Evolutionary conservation across 108 stramenopile species (phyloP), one percentile per base, ranked within the genome.

Genomic region (Pelagomonas calceolata): DNA sequence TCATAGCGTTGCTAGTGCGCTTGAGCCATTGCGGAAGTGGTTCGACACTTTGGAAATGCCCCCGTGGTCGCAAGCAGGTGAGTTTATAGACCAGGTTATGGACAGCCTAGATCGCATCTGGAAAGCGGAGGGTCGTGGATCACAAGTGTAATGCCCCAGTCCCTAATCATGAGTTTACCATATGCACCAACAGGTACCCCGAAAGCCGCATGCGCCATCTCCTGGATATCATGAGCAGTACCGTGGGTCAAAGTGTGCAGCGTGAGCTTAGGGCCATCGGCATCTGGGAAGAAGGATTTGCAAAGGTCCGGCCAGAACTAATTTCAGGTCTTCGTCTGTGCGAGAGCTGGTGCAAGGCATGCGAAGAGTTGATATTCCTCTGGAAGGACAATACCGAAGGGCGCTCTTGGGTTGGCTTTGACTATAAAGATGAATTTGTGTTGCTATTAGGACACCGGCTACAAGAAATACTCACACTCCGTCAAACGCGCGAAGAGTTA

Each of bases 401-500:
- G 9, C 77, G 77, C 63, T 74, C 77, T 26, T 79, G 79, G 79
- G 70, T 70, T 4, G 79, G 79, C 12, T 73, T 64, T 0, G 68
- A 73, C 4, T 72, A 76, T 30, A 0, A 51, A 4, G 46, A 67
- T 30, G 36, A 33, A 37, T 66, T 66, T 18, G 36, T 35, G 26
- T 0, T 0, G 12, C 17, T 0, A 17, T 26, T 67, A 3, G 10
- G 35, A 17, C 3, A 3, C 21, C 66, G 34, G 0, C 73, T 73
- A 12, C 65, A 78, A 70, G 74, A 79, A 35, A 71, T 79, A 30
- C 68, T 75, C 35, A 34, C 71, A 12, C 37, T 79, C 14, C 36
- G 77, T 35, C 75, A 74, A n/a, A 78, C 75, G 33, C 63, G 70
- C 66, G 78, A 79, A 64, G 78, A 80, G 66, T 34, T 80, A 15